Conservation (phyloP, 805 yeast species). For the Candida gorgasii region DNA sequence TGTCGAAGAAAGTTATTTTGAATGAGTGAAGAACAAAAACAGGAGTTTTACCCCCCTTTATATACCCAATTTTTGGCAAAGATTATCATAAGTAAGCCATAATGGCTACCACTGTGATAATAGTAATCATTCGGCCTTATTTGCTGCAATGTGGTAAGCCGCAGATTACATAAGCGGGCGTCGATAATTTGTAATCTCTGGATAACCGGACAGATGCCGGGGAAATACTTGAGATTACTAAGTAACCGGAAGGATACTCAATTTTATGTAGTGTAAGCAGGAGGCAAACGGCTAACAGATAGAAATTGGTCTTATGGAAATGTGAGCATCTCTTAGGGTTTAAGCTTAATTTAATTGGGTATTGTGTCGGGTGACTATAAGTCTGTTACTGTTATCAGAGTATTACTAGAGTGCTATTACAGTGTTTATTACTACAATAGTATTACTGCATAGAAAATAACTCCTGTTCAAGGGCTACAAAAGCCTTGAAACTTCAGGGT, state of each 20-base stretch:
- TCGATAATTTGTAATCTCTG: background rate
- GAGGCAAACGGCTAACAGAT: too few species aligned
- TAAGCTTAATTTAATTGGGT: too few species aligned
- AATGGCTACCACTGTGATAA: too few species aligned
- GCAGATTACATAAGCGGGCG: background rate
- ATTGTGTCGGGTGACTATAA: too few species aligned
- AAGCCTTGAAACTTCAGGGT: constrained; percentile 27
- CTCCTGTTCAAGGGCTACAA: constrained; percentile 1
- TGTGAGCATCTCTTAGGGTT: too few species aligned
- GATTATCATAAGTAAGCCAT: background rate
- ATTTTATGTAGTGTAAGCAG: too few species aligned
- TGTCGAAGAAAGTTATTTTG: background rate
- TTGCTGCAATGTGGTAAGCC: background rate
- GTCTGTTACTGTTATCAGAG: too few species aligned
- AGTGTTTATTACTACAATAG: too few species aligned
- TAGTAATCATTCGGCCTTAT: background rate
- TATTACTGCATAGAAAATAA: background rate
- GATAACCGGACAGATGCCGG: background rate
- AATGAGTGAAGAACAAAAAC: too few species aligned
- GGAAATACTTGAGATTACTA: background rate
- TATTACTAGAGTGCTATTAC: background rate
- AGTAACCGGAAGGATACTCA: too few species aligned
- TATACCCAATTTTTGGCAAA: background rate
- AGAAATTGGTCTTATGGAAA: too few species aligned
- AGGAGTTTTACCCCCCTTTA: too few species aligned